Evolutionary conservation across 106 monocot genomes (phyloP).

Genomic region (Alisma plantagoaquatica): DNA sequence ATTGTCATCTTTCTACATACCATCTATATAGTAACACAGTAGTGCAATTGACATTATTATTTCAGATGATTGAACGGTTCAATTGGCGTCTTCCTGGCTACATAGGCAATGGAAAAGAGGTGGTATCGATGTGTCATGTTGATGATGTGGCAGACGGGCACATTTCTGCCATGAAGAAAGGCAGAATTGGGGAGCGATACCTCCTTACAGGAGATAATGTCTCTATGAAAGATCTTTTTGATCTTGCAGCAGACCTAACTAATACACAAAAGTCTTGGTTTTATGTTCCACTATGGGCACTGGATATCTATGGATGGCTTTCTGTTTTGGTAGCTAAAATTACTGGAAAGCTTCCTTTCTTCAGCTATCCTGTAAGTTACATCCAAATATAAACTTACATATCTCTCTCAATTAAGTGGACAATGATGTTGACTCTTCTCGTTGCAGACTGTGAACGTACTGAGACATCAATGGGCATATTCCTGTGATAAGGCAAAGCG

Average conservation of each 20-base stretch:
- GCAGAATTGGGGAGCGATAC: constrained; percentile 76
- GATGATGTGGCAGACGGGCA: constrained; percentile 84
- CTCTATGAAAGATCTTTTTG: constrained; percentile 50
- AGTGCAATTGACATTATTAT: no score
- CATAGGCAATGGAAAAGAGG: constrained; percentile 58
- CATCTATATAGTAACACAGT: no score
- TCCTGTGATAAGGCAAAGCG: constrained; percentile 82
- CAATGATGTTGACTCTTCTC: background rate
- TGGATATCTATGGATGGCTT: constrained; percentile 83
- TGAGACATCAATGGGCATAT: constrained; percentile 87
- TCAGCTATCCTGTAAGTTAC: constrained; percentile 79
- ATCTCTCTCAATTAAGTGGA: background rate
- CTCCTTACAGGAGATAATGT: constrained; percentile 89
- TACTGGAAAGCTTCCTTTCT: constrained; percentile 78
- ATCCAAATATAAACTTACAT: no score
- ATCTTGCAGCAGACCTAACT: constrained; percentile 61
- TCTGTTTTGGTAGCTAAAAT: constrained; percentile 64
- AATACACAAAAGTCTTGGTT: constrained; percentile 52
- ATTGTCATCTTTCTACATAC: no score
- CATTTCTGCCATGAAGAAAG: constrained; percentile 68
- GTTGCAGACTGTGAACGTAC: constrained; percentile 45
- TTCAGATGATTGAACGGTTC: constrained; percentile 82
- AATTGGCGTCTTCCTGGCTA: constrained; percentile 88
- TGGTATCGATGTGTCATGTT: constrained; percentile 64
- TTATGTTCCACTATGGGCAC: constrained; percentile 69